Percentiles rank a stretch among this genome's conserved stretches.
Evolutionary conservation across 768 basidiomycete species (phyloP).

Genomic region (Heimioporus sp.): DNA sequence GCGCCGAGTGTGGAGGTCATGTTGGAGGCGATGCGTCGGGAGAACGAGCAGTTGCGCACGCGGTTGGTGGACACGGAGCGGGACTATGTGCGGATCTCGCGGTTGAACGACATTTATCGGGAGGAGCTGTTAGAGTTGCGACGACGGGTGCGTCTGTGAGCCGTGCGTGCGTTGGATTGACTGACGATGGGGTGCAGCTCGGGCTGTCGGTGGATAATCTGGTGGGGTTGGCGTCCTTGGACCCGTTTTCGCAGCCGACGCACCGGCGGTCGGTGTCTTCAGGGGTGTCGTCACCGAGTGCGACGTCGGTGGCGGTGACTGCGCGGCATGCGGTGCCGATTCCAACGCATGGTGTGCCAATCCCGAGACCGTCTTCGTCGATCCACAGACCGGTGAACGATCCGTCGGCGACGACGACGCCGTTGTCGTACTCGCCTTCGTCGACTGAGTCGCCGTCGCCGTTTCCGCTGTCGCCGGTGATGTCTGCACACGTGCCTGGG

Average conservation of each 20-base stretch:
- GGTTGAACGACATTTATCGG: constrained; percentile 80
- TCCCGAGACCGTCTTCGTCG: constrained; percentile 69
- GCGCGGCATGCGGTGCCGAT: constrained; percentile 64
- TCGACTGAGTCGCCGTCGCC: constrained; percentile 67
- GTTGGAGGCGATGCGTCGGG: constrained; percentile 71
- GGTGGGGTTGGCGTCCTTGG: constrained; percentile 64
- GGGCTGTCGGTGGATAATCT: constrained; percentile 78
- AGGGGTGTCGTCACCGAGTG: constrained; percentile 28
- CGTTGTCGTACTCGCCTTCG: constrained; percentile 64
- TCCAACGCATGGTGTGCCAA: constrained; percentile 66
- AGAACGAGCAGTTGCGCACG: constrained; percentile 73
- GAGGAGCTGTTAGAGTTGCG: constrained; percentile 82
- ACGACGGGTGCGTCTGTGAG: constrained; percentile 54
- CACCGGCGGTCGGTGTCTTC: constrained; percentile 57
- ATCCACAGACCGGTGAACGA: constrained; percentile 52
- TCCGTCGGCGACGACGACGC: constrained; percentile 55
- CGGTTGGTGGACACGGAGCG: constrained; percentile 72
- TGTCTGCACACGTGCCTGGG: constrained; percentile 46
- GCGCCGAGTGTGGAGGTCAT: constrained; percentile 52
- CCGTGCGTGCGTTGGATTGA: neutral
- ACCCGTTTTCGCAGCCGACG: constrained; percentile 70
- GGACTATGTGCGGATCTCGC: constrained; percentile 69
- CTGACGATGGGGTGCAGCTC: constrained; percentile 39
- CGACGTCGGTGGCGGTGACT: constrained; percentile 20
- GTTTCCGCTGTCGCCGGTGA: constrained; percentile 62